phyloP scores from a whole-genome alignment of 495 filamentous ascomycete genomes.

The Aspergillus kassunensis region DNA sequence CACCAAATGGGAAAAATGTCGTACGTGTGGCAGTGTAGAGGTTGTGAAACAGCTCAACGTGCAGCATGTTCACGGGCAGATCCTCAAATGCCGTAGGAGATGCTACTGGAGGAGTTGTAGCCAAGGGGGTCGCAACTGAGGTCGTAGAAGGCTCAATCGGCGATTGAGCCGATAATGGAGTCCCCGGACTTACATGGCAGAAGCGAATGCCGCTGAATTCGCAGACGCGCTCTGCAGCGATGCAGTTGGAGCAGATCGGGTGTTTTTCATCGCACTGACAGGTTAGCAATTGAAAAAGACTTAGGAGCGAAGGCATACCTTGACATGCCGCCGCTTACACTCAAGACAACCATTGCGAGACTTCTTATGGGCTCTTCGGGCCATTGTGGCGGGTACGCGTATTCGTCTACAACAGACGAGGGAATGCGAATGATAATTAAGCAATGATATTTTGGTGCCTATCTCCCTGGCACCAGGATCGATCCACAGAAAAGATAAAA shows the following conservation, averaged over 20 bases:
- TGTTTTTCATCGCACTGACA: slow-evolving; percentile 34
- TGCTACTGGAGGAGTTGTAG: slow-evolving; percentile 5
- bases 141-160: neutral
- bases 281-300: neutral
- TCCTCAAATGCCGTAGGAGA: slow-evolving; percentile 9
- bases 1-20: neutral
- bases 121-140: neutral
- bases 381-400: slow-evolving; percentile 12
- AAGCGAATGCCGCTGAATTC: slow-evolving; percentile 16
- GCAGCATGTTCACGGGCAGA: slow-evolving; percentile 29
- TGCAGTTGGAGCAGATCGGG: slow-evolving; percentile 35
- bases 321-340: slow-evolving; percentile 39
- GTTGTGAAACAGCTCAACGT: slow-evolving; percentile 30
- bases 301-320: slow-evolving; percentile 20
- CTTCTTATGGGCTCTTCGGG: slow-evolving; percentile 33
- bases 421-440: neutral
- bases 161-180: neutral
- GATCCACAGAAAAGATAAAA: neutral
- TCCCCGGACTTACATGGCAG: neutral
- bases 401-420: neutral
- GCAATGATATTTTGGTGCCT: neutral
- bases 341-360: slow-evolving; percentile 35
- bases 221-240: slow-evolving; percentile 25
- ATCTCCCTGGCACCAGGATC: neutral
- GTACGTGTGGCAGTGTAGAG: slow-evolving; percentile 14